A percentile compares a stretch with the other conserved stretches of the same genome.
phyloP scores from a whole-genome alignment of 108 stramenopile genomes.

The Skeletonema menzelii region DNA sequence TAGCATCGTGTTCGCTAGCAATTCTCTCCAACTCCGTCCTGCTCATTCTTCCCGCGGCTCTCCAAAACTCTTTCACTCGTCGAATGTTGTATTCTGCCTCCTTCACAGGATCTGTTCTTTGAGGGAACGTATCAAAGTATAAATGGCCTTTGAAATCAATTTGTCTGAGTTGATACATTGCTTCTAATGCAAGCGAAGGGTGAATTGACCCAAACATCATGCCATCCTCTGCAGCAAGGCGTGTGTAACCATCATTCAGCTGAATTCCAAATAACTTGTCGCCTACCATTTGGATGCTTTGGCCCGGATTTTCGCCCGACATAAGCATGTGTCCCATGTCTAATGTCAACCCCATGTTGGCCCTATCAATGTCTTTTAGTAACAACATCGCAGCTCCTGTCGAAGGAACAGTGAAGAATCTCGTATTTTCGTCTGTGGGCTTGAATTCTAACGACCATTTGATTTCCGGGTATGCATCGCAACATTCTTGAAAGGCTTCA shows the following conservation, averaged over 20 bases:
- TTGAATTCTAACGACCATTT: conserved; percentile 87
- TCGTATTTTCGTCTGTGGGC: conserved; percentile 88
- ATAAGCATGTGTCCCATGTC: conserved; percentile 91
- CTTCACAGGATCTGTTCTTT: conserved; percentile 76
- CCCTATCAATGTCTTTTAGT: conserved; percentile 71
- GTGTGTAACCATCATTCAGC: conserved; percentile 81
- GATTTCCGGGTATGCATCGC: conserved; percentile 80
- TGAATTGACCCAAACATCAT: conserved; percentile 89
- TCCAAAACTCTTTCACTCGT: conserved; percentile 73
- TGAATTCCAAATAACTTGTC: conserved; percentile 85
- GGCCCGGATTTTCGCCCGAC: conserved; percentile 84
- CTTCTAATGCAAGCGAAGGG: conserved; percentile 80
- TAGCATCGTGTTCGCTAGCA: conserved; percentile 71
- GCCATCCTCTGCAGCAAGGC: conserved; percentile 88
- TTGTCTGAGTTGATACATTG: conserved; percentile 73
- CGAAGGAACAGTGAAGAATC: conserved; percentile 87
- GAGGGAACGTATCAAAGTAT: conserved; percentile 92
- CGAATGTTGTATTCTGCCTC: conserved; percentile 86
- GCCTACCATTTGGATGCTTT: conserved; percentile 82
- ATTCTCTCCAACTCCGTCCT: conserved; percentile 34
- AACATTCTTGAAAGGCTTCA: conserved; percentile 73
- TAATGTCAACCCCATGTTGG: conserved; percentile 85
- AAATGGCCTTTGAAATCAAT: conserved; percentile 76
- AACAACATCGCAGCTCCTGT: conserved; percentile 81
- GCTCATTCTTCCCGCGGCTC: conserved; percentile 50